Base-by-base conservation (phyloP, 2,329 filamentous ascomycete species). In the Dactylellina parvicollis region DNA sequence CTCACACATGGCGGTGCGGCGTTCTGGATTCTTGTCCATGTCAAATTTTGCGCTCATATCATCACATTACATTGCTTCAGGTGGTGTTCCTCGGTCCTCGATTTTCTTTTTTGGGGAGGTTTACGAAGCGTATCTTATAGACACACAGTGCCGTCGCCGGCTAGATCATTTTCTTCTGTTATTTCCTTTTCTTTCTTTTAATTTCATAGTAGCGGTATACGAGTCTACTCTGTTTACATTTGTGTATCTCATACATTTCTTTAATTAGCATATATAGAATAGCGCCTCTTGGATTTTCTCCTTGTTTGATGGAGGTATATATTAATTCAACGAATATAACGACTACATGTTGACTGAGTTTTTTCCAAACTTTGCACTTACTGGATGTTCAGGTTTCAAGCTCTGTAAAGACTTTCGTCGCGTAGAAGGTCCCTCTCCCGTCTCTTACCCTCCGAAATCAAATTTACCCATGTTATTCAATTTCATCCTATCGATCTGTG, bases 221-320 rank as follows among this genome's bases (percentile, higher is more conserved):
- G 66, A 50, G 36, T 12, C 14, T 52, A 30, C 22, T 34, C 8
- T 64, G 52, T 54, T 30, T 32, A 24, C 28, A 4, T 30, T 46
- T 14, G 22, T 56, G 44, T 57, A 59, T 72, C 54, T 61, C 66
- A 2, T 71, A 59, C 60, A 42, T 49, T 54, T 46, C 38, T 42
- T 40, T 16, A 9, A 52, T 28, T 34, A 52, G 62, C 62, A 67
- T 70, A 70, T 40, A 69, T 72, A 72, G 67, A 72, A 65, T 46
- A 72, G 67, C 59, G 67, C 36, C 26, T 16, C 16, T 14, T 65
- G 28, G 18, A n/a, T 28, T 30, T 56, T 28, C n/a, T 55, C 7
- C n/a, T 49, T 22, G 56, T 30, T 28, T 30, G 36, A n/a, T n/a
- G n/a, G n/a, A 14, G 20, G n/a, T 2, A 26, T 56, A 14, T 8